Evolutionary conservation across 1,284 basidiomycete species (phyloP).

Genomic region (Golubevia pallescens): DNA sequence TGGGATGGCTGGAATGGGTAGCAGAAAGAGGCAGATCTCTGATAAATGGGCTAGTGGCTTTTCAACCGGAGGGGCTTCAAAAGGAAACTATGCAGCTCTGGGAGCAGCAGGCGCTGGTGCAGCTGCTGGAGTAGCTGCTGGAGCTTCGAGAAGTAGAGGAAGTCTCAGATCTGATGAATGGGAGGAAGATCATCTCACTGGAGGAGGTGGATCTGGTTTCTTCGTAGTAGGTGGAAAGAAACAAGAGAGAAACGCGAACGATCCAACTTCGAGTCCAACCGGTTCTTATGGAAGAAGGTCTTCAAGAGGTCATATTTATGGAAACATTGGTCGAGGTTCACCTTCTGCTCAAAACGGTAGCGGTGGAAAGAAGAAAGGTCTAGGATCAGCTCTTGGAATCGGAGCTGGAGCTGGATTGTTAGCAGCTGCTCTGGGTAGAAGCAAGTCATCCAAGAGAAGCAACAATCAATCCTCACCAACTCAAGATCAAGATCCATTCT

Average conservation of each 20-base stretch:
- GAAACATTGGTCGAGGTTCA: not conserved
- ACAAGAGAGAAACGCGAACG: not conserved
- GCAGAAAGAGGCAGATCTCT: conserved; percentile 4
- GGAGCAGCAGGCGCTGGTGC: conserved; percentile 14
- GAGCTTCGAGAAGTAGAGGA: conserved; percentile 9
- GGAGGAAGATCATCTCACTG: conserved; percentile 34
- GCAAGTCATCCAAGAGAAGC: not conserved
- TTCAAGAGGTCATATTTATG: not conserved
- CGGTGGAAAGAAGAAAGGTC: not conserved
- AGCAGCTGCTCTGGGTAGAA: not conserved
- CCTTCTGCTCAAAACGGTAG: not conserved
- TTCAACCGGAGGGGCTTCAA: conserved; percentile 14
- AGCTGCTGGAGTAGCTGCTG: conserved; percentile 13
- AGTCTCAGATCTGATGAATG: conserved; percentile 33
- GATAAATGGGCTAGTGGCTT: conserved; percentile 11
- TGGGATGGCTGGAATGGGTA: conserved; percentile 13
- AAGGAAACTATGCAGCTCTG: conserved; percentile 28
- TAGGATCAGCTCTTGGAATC: not conserved
- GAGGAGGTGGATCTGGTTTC: conserved; percentile 25
- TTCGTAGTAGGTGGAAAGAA: conserved; percentile 38
- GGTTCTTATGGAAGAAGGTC: not conserved
- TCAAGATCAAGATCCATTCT: not conserved
- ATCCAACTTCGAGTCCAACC: not conserved
- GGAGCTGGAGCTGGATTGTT: not conserved
- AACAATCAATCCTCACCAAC: not conserved